Percentiles rank a stretch among this genome's conserved stretches.
phyloP scores from a whole-genome alignment of 306 rosid genomes.

The Psophocarpus tetragonolobus region DNA sequence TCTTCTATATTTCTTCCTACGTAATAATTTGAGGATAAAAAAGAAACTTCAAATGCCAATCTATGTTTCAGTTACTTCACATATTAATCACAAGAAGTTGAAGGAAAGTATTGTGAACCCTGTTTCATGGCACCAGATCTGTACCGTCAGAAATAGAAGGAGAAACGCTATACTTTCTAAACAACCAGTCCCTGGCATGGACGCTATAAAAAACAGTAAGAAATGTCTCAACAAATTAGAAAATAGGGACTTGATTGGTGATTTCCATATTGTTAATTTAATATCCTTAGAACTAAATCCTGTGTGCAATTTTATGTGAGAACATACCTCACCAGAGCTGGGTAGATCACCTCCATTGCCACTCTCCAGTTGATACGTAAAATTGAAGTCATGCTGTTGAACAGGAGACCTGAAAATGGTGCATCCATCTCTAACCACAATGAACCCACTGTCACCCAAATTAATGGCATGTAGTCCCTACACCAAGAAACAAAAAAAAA shows the following conservation, averaged over 20 bases:
- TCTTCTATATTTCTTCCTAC: not conserved
- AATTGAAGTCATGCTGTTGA: conserved; percentile 89
- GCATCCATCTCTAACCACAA: conserved; percentile 83
- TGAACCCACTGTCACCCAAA: conserved; percentile 94
- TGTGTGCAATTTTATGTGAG: conserved; percentile 4
- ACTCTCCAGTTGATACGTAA: conserved; percentile 82
- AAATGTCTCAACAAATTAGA: not conserved
- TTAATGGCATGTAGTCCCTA: conserved; percentile 89
- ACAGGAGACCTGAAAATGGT: conserved; percentile 77
- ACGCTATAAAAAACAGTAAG: not conserved
- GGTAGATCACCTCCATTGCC: conserved; percentile 84
- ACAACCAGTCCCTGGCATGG: not conserved
- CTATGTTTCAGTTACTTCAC: not conserved
- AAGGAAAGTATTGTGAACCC: not conserved
- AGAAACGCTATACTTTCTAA: not conserved
- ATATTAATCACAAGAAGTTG: not conserved
- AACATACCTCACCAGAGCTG: conserved; percentile 83
- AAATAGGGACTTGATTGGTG: not conserved
- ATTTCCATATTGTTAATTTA: not conserved
- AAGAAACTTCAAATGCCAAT: not conserved
- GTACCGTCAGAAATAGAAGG: not conserved
- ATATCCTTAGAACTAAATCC: not conserved
- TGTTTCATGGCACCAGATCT: not conserved
- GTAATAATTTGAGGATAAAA: not conserved
- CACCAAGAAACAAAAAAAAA: conserved; percentile 33